Conservation (phyloP, 352 stramenopile genomes). For the Albugo laibachii region DNA sequence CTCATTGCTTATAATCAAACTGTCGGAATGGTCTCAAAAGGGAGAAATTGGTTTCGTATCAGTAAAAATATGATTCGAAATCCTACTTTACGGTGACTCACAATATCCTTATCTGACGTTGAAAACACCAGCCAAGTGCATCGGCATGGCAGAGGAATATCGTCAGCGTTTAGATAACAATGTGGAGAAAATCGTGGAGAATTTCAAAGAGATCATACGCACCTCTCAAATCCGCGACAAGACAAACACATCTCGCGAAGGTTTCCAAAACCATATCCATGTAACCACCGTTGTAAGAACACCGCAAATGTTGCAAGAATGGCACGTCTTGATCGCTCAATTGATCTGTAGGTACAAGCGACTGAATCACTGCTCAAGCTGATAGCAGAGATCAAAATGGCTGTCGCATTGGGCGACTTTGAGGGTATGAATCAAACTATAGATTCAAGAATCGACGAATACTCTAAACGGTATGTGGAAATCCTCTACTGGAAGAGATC, state of each 20-base stretch:
- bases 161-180: constrained; percentile 73
- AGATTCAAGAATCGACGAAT: constrained; percentile 41
- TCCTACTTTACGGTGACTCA: too few relatives aligned
- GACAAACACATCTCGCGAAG: constrained; percentile 57
- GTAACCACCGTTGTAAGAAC: constrained; percentile 40
- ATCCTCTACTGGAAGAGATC: background rate
- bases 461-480: constrained; percentile 27
- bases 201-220: constrained; percentile 71
- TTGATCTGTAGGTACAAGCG: constrained; percentile 23
- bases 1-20: background rate
- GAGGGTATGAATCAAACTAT: constrained; percentile 77
- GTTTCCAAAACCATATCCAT: constrained; percentile 67
- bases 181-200: constrained; percentile 76
- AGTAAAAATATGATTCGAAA: too few relatives aligned
- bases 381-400: constrained; percentile 67
- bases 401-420: constrained; percentile 55
- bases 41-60: too few relatives aligned
- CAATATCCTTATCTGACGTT: too few relatives aligned
- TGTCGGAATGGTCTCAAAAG: too few relatives aligned
- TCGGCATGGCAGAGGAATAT: constrained; percentile 62
- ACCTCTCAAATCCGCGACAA: constrained; percentile 65
- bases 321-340: background rate
- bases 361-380: constrained; percentile 65
- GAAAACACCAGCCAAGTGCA: too few relatives aligned
- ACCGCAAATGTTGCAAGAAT: background rate